Evolutionary conservation across 352 stramenopile species (phyloP), one percentile per base, ranked within the genome.

Genomic region (Phytophthora foliorum): DNA sequence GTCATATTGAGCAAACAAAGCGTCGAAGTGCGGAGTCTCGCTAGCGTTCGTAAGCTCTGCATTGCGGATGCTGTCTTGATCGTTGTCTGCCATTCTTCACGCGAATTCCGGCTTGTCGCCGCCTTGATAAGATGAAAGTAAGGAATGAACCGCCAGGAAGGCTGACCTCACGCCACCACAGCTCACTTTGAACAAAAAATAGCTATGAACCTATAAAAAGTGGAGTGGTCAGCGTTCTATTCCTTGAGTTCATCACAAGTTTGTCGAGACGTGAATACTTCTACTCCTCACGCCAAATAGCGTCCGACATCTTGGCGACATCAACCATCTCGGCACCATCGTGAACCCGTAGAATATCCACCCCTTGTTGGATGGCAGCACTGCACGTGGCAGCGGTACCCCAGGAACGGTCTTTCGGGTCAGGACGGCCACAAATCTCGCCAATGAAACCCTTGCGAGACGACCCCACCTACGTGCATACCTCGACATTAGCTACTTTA

Each of bases 371-470:
- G 68, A 86, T 86, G 4, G 86, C 91, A 36, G 92, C 90, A 46
- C 93, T 88, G 75, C 86, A 97, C n/a, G 97, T 98, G 42, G 92
- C 97, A 19, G 97, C 86, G 0, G 96, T 99, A 8, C 91, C 96
- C 86, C 88, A 98, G 59, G 97, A 94, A 31, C 97, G 82, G 42
- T 98, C 88, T 48, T 88, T 85, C 14, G 97, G 85, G 45, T 94
- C 68, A 22, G 75, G 72, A 52, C 95, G 89, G 0, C 81, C 89
- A 49, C 92, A 97, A 45, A 99, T 93, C 64, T 96, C 88, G 24
- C 97, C 95, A 52, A 99, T 94, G 67, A 99, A 99, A n/a, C 97
- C 89, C 78, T 99, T 99, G 24, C 97, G 84, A 42, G 94, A 99
- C 7, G 96, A 90, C 9, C 97, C 98, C 54, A 99, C 81, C 68